Percentiles rank a stretch among this genome's conserved stretches.
Conservation (phyloP, 2,329 filamentous ascomycete genomes). For the Elsinoe australis region DNA sequence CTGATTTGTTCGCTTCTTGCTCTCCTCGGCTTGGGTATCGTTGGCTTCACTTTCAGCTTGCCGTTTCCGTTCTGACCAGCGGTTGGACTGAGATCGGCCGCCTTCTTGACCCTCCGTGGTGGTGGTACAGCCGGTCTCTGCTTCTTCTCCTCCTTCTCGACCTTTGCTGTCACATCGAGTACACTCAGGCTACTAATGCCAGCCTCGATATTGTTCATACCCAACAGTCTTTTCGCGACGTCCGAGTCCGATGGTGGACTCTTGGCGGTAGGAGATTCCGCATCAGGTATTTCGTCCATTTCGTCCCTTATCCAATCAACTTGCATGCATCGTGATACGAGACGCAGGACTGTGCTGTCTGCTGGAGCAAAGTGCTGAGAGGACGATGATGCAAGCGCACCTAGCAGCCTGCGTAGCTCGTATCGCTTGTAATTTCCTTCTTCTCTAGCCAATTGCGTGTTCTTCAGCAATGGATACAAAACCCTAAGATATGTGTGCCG, state of each 20-base stretch:
- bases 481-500: constrained; percentile 93
- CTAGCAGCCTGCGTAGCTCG: constrained; percentile 70
- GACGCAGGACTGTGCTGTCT: constrained; percentile 69
- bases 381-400: constrained; percentile 49
- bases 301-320: constrained; percentile 33
- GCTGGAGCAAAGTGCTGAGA: constrained; percentile 66
- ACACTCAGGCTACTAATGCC: constrained; percentile 69
- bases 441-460: constrained; percentile 80
- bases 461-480: constrained; percentile 77
- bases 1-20: constrained; percentile 17
- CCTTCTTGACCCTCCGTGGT: constrained; percentile 53
- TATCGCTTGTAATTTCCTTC: constrained; percentile 80
- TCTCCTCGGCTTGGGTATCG: constrained; percentile 10
- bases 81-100: constrained; percentile 22
- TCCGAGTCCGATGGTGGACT: constrained; percentile 26
- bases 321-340: constrained; percentile 61
- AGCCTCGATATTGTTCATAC: constrained; percentile 63
- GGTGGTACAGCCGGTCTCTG: constrained; percentile 79
- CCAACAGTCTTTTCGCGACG: constrained; percentile 51
- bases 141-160: constrained; percentile 63
- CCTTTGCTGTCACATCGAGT: constrained; percentile 58
- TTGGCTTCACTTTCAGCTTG: constrained; percentile 18
- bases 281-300: constrained; percentile 26
- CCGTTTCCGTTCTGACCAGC: constrained; percentile 21
- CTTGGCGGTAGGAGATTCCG: constrained; percentile 5